Conservation (phyloP, 2,329 filamentous ascomycete genomes). For the Hypomyces perniciosus region DNA sequence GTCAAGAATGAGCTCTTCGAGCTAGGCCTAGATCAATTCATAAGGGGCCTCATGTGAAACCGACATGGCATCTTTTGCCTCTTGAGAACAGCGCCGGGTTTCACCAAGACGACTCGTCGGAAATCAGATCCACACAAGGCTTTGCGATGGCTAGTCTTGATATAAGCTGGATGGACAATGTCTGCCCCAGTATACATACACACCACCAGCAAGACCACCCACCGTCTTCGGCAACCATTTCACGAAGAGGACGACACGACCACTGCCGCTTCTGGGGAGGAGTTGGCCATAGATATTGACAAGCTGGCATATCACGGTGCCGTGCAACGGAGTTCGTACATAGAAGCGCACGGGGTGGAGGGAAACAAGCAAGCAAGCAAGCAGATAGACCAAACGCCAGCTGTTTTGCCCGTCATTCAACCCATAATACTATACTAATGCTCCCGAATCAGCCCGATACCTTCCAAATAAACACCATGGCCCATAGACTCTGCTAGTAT, state of each 20-base stretch:
- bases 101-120: too few species aligned
- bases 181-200: too few species aligned
- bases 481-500: constrained; percentile 4
- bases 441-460: neutral
- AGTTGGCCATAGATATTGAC: too few species aligned
- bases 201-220: too few species aligned
- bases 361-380: neutral
- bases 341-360: neutral
- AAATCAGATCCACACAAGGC: too few species aligned
- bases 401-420: neutral
- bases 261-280: too few species aligned
- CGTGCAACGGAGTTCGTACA: neutral
- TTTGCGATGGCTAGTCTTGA: too few species aligned
- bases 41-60: constrained; percentile 56
- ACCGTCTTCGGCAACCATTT: too few species aligned
- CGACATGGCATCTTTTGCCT: neutral
- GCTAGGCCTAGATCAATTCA: constrained; percentile 69
- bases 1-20: constrained; percentile 68
- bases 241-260: too few species aligned
- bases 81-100: neutral
- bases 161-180: too few species aligned
- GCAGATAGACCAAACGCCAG: neutral
- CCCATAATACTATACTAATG: too few species aligned
- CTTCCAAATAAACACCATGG: neutral
- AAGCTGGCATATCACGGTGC: neutral